These are phyloP conservation scores for Pichia insulana DNA, from an alignment of 805 yeast species.

Conservation along the genomic window DNA sequence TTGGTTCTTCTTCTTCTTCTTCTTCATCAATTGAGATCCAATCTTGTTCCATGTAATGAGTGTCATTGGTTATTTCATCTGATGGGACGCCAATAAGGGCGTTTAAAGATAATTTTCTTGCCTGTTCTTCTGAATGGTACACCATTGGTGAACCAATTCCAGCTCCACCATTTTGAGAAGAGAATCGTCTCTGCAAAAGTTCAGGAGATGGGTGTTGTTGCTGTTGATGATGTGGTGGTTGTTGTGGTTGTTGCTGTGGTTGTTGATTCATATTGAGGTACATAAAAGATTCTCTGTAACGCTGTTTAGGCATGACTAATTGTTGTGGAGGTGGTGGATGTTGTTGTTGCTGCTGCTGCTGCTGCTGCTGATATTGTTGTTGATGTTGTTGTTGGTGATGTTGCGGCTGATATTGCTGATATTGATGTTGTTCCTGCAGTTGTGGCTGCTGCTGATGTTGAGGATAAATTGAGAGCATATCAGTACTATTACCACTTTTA, in stretches of 20 bases:
- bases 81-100: slow-evolving; percentile 12
- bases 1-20: slow-evolving; percentile 9
- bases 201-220: slow-evolving; percentile 3
- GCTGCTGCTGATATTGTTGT: no score
- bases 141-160: slow-evolving; percentile 19
- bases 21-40: slow-evolving; percentile 14
- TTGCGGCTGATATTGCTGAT: slow-evolving; percentile 2
- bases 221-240: slow-evolving; percentile 6
- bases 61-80: background rate
- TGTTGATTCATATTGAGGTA: slow-evolving; percentile 3
- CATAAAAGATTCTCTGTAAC: slow-evolving; percentile 9
- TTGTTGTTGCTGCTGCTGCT: no score
- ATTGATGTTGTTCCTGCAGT: background rate
- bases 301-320: background rate
- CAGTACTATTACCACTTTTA: slow-evolving; percentile 6
- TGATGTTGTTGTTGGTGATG: no score
- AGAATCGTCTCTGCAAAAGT: slow-evolving; percentile 8
- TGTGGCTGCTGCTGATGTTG: background rate
- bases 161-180: slow-evolving; percentile 9
- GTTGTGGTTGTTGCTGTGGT: slow-evolving; percentile 9
- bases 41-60: slow-evolving; percentile 6
- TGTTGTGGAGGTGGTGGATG: no score
- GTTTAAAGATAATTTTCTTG: slow-evolving; percentile 17
- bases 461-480: no score
- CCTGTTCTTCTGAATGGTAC: slow-evolving; percentile 6